Conservation (phyloP, 495 filamentous ascomycete species). For the Penicillium diatomitis region DNA sequence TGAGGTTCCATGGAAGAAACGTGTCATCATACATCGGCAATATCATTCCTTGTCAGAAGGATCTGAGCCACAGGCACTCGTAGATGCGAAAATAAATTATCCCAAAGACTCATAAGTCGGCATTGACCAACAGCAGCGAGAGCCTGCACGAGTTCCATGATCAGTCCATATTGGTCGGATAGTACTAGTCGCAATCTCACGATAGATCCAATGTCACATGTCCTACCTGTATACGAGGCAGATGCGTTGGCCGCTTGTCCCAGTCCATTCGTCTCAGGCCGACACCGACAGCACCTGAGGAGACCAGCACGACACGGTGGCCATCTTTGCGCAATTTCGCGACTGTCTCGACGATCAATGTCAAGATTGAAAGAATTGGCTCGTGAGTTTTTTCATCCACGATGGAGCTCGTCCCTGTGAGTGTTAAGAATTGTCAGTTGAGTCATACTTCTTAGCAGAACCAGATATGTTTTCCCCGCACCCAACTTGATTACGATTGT, state of each 20-base stretch:
- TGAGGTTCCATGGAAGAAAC: background rate
- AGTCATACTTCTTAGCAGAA: constrained; percentile 3
- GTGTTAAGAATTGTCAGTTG: constrained; percentile 6
- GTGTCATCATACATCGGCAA: constrained; percentile 64
- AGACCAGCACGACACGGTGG: constrained; percentile 89
- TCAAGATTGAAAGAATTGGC: constrained; percentile 84
- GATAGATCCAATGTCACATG: background rate
- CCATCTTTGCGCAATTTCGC: constrained; percentile 80
- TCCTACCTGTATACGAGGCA: constrained; percentile 70
- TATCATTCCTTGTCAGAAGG: constrained; percentile 90
- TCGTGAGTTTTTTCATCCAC: constrained; percentile 96
- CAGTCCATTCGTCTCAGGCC: constrained; percentile 84
- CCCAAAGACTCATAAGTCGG: constrained; percentile 91
- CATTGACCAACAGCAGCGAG: constrained; percentile 95
- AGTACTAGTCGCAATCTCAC: background rate
- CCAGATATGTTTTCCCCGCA: constrained; percentile 37
- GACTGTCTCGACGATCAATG: constrained; percentile 85
- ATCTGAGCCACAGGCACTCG: constrained; percentile 89
- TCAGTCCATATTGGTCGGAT: background rate
- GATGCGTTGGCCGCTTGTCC: constrained; percentile 76
- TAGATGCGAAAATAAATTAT: constrained; percentile 79
- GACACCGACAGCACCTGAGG: constrained; percentile 92
- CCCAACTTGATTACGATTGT: constrained; percentile 93
- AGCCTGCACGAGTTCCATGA: constrained; percentile 44
- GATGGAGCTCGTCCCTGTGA: constrained; percentile 87